phyloP scores from a whole-genome alignment of 805 yeast genomes.

The Teunomyces kruisii region DNA sequence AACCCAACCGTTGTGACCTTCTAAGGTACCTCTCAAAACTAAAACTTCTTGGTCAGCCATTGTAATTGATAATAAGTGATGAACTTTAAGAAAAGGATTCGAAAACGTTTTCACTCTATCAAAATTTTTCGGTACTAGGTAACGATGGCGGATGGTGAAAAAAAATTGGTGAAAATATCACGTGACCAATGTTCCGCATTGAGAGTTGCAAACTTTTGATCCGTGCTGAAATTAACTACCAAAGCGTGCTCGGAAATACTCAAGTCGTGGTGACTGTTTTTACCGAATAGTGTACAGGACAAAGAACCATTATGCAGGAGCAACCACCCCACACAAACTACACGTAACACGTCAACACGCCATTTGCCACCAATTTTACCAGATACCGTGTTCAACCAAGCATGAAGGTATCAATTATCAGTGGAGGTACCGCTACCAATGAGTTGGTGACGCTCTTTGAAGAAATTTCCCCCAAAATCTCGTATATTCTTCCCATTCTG shows the following conservation, averaged over 20 bases:
- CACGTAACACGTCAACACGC: background rate
- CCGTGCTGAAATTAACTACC: constrained; percentile 26
- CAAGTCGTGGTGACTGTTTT: constrained; percentile 38
- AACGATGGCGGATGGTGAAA: constrained; percentile 2
- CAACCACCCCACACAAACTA: too few relatives aligned
- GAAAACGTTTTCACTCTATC: background rate
- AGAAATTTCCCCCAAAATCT: constrained; percentile 41
- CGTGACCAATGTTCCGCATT: background rate
- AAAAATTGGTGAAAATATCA: constrained; percentile 10
- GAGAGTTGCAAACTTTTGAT: background rate
- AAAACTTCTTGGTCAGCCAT: constrained; percentile 93
- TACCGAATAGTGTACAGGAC: constrained; percentile 22
- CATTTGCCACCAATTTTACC: too few relatives aligned
- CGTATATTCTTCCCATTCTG: constrained; percentile 77
- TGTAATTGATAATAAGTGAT: constrained; percentile 12
- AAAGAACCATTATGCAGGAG: background rate
- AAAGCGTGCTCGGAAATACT: constrained; percentile 39
- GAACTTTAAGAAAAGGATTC: constrained; percentile 1
- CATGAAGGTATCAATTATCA: constrained; percentile 39
- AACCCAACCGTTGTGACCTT: constrained; percentile 87
- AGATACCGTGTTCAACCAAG: too few relatives aligned
- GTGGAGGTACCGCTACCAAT: constrained; percentile 90
- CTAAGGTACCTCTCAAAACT: constrained; percentile 99
- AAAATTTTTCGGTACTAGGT: constrained; percentile 2
- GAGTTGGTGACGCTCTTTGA: constrained; percentile 62